Base-by-base conservation (phyloP, 225 moss, liverwort and hornwort species). In the Thuidium tamariscinum region DNA sequence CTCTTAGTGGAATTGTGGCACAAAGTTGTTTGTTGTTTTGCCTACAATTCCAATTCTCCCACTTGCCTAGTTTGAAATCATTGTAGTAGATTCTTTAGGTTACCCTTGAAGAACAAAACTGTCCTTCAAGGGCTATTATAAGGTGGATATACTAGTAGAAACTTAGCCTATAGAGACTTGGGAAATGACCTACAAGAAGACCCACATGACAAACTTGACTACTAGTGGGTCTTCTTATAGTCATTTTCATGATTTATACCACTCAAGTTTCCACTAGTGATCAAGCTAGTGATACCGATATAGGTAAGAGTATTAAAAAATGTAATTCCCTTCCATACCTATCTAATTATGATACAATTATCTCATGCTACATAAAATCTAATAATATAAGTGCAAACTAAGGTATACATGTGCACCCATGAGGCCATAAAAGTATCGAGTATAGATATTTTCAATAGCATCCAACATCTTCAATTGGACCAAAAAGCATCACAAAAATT, bases 91-190 rank as follows among this genome's bases (percentile, higher is more conserved):
- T n/a, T n/a, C n/a, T n/a, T 44, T 44, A 44, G 44, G 44, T 44
- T 44, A 9, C 44, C 44, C 44, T 44, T n/a, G n/a, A n/a, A n/a
- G n/a, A n/a, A n/a, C n/a, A n/a, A n/a, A n/a, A n/a, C n/a, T n/a
- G n/a, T n/a, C n/a, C n/a, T n/a, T n/a, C n/a, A n/a, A n/a, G n/a
- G n/a, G n/a, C n/a, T n/a, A n/a, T n/a, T n/a, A 9, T 44, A 6
- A 7, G 13, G 68, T 42, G 5, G 29, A 71, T 16, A 16, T 3
- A 27, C 5, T 5, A 1, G 16, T 42, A 16, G 16, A 70, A 27
- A 27, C 9, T 42, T 42, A 9, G 15, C 42, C 1, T 0, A 0
- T 0, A 0, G 0, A 42, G 26, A 26, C 15, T 15, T 9, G 15
- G 5, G 16, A 42, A 42, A 44, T 27, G 44, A 71, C 16, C 5